Evolutionary conservation across 805 yeast genomes (phyloP).

Genomic region (Spathaspora passalidarum): DNA sequence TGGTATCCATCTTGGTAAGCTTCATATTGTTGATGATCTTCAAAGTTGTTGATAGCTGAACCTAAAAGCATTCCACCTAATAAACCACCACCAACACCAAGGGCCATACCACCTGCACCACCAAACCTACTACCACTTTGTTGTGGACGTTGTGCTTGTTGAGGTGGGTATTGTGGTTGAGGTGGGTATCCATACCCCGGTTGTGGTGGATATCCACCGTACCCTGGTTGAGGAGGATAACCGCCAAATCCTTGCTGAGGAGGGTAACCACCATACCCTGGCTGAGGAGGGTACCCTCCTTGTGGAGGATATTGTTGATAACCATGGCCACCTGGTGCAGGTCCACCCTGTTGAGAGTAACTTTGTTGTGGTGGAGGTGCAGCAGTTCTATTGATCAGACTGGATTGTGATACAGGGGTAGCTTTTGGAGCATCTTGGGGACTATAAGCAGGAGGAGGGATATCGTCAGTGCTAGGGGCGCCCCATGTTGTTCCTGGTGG

Average conservation of each 20-base stretch:
- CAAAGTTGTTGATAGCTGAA: constrained; percentile 35
- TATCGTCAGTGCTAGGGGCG: constrained; percentile 14
- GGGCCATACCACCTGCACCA: constrained; percentile 41
- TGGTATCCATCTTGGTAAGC: constrained; percentile 35
- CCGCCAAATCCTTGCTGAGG: constrained; percentile 10
- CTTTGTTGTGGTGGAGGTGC: constrained; percentile 6
- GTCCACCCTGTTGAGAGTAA: constrained; percentile 16
- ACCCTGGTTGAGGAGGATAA: constrained; percentile 17
- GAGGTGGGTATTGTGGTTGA: constrained; percentile 17
- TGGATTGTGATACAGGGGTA: constrained; percentile 3
- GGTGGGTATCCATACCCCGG: constrained; percentile 15
- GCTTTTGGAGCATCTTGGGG: constrained; percentile 12
- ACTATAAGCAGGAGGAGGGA: constrained; percentile 45
- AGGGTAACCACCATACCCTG: constrained; percentile 15
- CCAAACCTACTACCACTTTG: constrained; percentile 34
- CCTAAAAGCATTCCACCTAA: constrained; percentile 58
- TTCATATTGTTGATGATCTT: constrained; percentile 22
- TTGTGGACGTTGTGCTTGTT: constrained; percentile 16
- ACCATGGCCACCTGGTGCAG: constrained; percentile 12
- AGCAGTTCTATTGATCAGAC: neutral
- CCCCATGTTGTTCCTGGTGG: constrained; percentile 52
- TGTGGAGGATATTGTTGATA: constrained; percentile 30
- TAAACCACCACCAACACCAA: constrained; percentile 52
- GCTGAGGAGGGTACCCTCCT: constrained; percentile 27
- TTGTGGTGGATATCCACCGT: constrained; percentile 15